These are phyloP conservation scores for Podospora appendiculata DNA, from an alignment of 495 filamentous ascomycete species.

Conservation along the genomic window DNA sequence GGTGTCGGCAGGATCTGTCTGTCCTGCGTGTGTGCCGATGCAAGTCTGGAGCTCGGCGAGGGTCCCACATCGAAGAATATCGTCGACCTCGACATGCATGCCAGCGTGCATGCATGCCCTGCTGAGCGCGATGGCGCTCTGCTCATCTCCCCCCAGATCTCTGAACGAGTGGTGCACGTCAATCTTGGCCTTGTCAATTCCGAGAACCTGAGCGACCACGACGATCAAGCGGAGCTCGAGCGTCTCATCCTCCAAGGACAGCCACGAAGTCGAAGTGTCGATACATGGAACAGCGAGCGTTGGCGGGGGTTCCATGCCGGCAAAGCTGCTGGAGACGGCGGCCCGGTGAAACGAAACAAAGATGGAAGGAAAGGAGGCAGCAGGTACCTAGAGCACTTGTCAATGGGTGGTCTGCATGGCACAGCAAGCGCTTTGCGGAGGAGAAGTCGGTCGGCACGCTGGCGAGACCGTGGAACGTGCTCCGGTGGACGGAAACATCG, in stretches of 20 bases:
- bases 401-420: conserved; percentile 20
- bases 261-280: conserved; percentile 21
- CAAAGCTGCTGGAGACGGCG: not conserved
- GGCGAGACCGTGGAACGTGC: not conserved
- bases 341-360: not conserved
- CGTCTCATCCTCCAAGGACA: conserved; percentile 19
- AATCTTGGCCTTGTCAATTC: conserved; percentile 13
- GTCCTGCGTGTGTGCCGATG: conserved; percentile 17
- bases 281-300: conserved; percentile 10
- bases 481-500: not conserved
- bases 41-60: conserved; percentile 32
- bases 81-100: conserved; percentile 27
- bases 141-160: conserved; percentile 32
- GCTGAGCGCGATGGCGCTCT: conserved; percentile 25
- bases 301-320: conserved; percentile 12
- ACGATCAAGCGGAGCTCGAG: conserved; percentile 22
- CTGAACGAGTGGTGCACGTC: conserved; percentile 28
- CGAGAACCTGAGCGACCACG: conserved; percentile 26
- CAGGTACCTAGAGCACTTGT: conserved; percentile 13
- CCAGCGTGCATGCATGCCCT: conserved; percentile 27
- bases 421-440: conserved; percentile 14
- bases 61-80: conserved; percentile 33
- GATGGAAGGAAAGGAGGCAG: conserved; percentile 3
- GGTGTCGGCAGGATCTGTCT: conserved; percentile 9
- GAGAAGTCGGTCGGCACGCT: conserved; percentile 1